Evolutionary conservation across 148 eudicot species (phyloP), one percentile per base, ranked within the genome.

Genomic region (Diospyros kaki): DNA sequence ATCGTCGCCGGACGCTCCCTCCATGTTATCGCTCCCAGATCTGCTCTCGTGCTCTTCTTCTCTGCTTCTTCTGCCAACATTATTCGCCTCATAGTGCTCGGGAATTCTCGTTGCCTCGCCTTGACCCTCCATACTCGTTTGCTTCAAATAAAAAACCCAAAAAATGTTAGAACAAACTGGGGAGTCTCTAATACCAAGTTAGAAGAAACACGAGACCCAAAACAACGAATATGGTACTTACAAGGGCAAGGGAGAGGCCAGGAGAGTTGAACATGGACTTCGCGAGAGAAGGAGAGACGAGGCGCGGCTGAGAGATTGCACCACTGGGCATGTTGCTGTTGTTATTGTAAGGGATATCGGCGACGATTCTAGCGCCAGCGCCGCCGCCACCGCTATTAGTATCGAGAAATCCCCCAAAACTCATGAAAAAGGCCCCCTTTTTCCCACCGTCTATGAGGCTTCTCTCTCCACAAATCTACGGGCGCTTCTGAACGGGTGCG

Each of bases 1-100:
- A 77, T 94, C 98, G 77, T 94, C 98, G 44, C 98, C 98, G 10
- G 97, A 94, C 11, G 78, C 96, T 48, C 88, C 94, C 7, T 94
- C 98, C 87, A 94, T 80, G 79, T 94, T 85, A 66, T 87, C 98
- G 82, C 96, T 92, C 0, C 92, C 98, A 83, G 97, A 94, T 94
- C 97, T 94, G 84, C 98, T 94, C 71, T 92, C 98, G 68, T 94
- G 91, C 15, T 93, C 96, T 1, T 87, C 90, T 52, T 92, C 94
- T 72, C 91, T 77, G 64, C 88, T 88, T 66, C 97, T 84, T 55
- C 90, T 86, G 17, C 83, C 83, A 17, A 73, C 87, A 80, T 76
- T 86, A 40, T 45, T 4, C 7, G 61, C 9, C 5, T 83, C 87
- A 17, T 82, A 80, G 75, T 81, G 84, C n/a, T 88, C 89, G n/a